Evolutionary conservation across 2,329 filamentous ascomycete genomes (phyloP).

Genomic region (Ambrosiella cleistominuta): DNA sequence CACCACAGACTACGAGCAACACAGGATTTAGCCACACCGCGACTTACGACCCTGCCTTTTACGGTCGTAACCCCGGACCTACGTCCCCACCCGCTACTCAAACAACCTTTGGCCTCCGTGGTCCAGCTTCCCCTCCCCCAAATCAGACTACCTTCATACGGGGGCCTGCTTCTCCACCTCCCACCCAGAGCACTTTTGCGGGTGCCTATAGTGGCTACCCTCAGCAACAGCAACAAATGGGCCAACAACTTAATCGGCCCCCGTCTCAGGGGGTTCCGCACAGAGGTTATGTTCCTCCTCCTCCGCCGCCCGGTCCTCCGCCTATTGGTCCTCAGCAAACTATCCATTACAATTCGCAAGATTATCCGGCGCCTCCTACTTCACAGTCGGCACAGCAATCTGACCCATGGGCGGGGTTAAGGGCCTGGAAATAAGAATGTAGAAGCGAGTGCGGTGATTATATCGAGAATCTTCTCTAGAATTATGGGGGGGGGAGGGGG

Average conservation of each 20-base stretch:
- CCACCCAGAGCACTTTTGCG: slow-evolving; percentile 36
- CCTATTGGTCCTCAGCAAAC: slow-evolving; percentile 46
- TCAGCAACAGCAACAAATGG: slow-evolving; percentile 23
- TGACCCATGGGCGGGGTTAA: slow-evolving; percentile 36
- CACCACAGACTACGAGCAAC: slow-evolving; percentile 5
- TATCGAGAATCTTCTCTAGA: neutral
- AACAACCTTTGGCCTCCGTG: slow-evolving; percentile 27
- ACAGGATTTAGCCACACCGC: slow-evolving; percentile 28
- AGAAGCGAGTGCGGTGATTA: neutral
- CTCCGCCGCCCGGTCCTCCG: slow-evolving; percentile 44
- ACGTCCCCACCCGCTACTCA: slow-evolving; percentile 49
- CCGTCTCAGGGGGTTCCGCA: slow-evolving; percentile 28
- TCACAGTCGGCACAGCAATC: slow-evolving; percentile 23
- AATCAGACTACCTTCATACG: slow-evolving; percentile 30
- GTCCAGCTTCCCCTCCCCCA: slow-evolving; percentile 37
- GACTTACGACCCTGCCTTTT: slow-evolving; percentile 40
- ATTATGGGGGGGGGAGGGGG: no score
- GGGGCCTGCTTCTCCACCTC: slow-evolving; percentile 36
- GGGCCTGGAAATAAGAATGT: slow-evolving; percentile 29
- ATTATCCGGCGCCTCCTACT: slow-evolving; percentile 17
- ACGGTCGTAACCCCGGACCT: slow-evolving; percentile 38
- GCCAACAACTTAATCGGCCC: slow-evolving; percentile 17
- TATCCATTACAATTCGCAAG: slow-evolving; percentile 31
- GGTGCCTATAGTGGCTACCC: slow-evolving; percentile 22
- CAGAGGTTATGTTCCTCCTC: slow-evolving; percentile 42